These are phyloP conservation scores for Glycyrrhiza uralensis DNA, from an alignment of 306 rosid genomes.

Conservation along the genomic window DNA sequence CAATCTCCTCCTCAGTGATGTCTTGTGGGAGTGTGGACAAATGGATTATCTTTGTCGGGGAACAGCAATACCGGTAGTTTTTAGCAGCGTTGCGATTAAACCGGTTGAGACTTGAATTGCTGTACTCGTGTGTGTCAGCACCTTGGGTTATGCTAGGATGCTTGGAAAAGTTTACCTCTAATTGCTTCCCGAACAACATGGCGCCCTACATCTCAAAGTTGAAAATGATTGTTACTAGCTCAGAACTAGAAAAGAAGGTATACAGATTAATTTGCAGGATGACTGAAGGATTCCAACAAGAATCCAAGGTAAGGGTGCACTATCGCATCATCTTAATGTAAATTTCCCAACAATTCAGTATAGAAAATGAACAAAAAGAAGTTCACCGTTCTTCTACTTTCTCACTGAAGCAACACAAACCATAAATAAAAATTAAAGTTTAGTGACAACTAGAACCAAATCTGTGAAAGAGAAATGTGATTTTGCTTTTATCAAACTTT, in stretches of 20 bases:
- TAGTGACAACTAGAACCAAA: neutral
- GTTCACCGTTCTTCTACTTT: neutral
- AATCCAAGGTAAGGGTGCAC: neutral
- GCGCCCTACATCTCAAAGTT: constrained; percentile 56
- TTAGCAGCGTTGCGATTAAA: constrained; percentile 98
- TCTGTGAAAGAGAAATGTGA: neutral
- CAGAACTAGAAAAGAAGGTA: neutral
- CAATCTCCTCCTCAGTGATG: constrained; percentile 79
- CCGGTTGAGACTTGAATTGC: constrained; percentile 93
- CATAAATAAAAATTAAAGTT: neutral
- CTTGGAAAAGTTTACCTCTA: constrained; percentile 97
- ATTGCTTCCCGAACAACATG: constrained; percentile 76
- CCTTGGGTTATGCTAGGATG: constrained; percentile 88
- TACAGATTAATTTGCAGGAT: constrained; percentile 4
- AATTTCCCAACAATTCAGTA: neutral
- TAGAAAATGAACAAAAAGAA: constrained; percentile 9
- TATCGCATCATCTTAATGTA: neutral
- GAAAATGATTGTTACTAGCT: neutral
- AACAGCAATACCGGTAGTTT: constrained; percentile 97
- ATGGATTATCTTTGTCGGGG: constrained; percentile 91
- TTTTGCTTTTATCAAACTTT: constrained; percentile 4
- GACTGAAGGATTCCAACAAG: neutral
- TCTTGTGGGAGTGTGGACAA: constrained; percentile 92
- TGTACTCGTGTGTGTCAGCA: constrained; percentile 86
- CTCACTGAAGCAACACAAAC: neutral